Percentiles rank a stretch among this genome's conserved stretches.
These are phyloP conservation scores for Starmera quercuum DNA, from an alignment of 805 yeast species.

Conservation along the genomic window DNA sequence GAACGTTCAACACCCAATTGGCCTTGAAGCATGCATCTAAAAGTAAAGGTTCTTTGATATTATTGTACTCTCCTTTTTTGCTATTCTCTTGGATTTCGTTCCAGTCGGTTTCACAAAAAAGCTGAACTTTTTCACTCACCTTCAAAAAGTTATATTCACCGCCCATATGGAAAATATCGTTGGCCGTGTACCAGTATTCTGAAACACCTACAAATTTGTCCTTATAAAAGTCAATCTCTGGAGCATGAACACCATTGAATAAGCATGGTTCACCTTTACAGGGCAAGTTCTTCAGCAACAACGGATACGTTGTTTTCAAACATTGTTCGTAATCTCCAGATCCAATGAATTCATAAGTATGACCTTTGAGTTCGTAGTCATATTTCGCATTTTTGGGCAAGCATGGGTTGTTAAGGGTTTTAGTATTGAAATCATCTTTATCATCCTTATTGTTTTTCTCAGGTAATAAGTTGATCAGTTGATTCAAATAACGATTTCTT, in stretches of 20 bases:
- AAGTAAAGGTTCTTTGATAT: constrained; percentile 48
- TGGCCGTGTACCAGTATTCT: constrained; percentile 96
- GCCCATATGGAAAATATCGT: constrained; percentile 81
- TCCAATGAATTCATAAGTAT: constrained; percentile 51
- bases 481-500: constrained; percentile 58
- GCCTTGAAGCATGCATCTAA: constrained; percentile 88
- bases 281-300: constrained; percentile 70
- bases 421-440: constrained; percentile 34
- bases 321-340: constrained; percentile 76
- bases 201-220: constrained; percentile 90
- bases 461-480: constrained; percentile 42
- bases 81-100: constrained; percentile 38
- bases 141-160: constrained; percentile 77
- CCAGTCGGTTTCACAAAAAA: constrained; percentile 80
- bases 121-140: constrained; percentile 58
- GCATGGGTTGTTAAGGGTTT: constrained; percentile 63
- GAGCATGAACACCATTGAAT: constrained; percentile 94
- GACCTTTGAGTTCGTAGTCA: constrained; percentile 39
- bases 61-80: constrained; percentile 48
- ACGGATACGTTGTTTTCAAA: constrained; percentile 61
- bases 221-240: constrained; percentile 67
- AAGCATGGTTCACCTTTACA: constrained; percentile 86
- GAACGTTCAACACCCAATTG: constrained; percentile 82
- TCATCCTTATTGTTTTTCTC: constrained; percentile 39
- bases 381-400: constrained; percentile 55